Percentiles rank a stretch among this genome's conserved stretches.
These are phyloP conservation scores for Pterocarpus macrocarpus DNA, from an alignment of 306 rosid genomes.

Conservation along the genomic window DNA sequence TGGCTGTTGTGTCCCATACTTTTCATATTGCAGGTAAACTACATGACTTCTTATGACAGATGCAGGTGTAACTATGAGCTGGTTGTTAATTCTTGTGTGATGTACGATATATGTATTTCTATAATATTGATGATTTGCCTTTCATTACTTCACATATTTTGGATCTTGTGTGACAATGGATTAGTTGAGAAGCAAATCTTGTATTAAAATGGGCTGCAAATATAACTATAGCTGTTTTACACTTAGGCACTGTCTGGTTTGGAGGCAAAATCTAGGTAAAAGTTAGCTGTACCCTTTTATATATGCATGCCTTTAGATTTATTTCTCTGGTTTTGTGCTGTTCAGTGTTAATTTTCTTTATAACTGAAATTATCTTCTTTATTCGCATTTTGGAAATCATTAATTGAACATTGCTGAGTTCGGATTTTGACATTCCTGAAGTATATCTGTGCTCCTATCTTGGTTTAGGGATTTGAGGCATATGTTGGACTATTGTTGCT, in stretches of 20 bases:
- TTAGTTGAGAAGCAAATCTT: constrained; percentile 25
- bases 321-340: constrained; percentile 11
- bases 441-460: constrained; percentile 33
- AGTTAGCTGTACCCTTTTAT: not conserved
- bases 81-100: not conserved
- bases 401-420: constrained; percentile 28
- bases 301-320: not conserved
- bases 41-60: constrained; percentile 23
- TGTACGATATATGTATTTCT: not conserved
- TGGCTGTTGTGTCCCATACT: constrained; percentile 96
- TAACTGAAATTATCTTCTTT: not conserved
- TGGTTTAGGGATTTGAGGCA: constrained; percentile 88
- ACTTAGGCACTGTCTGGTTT: not conserved
- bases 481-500: constrained; percentile 87
- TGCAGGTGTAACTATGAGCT: constrained; percentile 26
- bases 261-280: constrained; percentile 3
- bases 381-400: constrained; percentile 13
- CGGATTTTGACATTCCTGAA: constrained; percentile 29
- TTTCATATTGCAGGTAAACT: constrained; percentile 87
- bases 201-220: constrained; percentile 4
- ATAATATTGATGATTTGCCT: constrained; percentile 14
- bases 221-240: not conserved
- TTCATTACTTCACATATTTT: constrained; percentile 2
- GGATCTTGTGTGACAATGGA: constrained; percentile 27
- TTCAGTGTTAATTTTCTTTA: not conserved